A percentile compares a stretch with the other conserved stretches of the same genome.
phyloP scores from a whole-genome alignment of 75 land plant species.

The Ceratopteris richardii region DNA sequence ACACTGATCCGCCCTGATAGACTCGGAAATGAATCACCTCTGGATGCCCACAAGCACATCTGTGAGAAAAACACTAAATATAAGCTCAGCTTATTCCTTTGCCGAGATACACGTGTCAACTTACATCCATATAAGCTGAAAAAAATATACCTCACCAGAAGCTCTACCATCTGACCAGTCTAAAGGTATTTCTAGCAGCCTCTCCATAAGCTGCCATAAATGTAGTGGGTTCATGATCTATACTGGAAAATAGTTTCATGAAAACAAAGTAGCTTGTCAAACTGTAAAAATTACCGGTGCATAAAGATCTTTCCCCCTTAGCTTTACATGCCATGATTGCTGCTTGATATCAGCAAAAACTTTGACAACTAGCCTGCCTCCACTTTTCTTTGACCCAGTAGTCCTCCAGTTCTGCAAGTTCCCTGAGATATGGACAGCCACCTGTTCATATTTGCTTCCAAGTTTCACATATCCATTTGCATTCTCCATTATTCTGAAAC shows the following conservation, averaged over 20 bases:
- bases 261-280: too few relatives aligned
- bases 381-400: slow-evolving; percentile 26
- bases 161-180: slow-evolving; percentile 74
- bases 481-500: slow-evolving; percentile 70
- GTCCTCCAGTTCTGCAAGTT: slow-evolving; percentile 76
- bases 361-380: slow-evolving; percentile 73
- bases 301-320: slow-evolving; percentile 57
- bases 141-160: slow-evolving; percentile 66
- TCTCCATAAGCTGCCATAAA: slow-evolving; percentile 73
- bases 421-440: slow-evolving; percentile 74
- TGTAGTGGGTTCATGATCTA: too few relatives aligned
- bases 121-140: too few relatives aligned
- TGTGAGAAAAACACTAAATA: slow-evolving; percentile 18
- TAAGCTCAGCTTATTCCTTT: too few relatives aligned
- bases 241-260: too few relatives aligned
- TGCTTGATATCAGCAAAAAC: slow-evolving; percentile 67
- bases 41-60: slow-evolving; percentile 89
- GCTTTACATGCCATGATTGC: slow-evolving; percentile 85
- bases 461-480: slow-evolving; percentile 64
- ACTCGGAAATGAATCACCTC: slow-evolving; percentile 81
- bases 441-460: slow-evolving; percentile 51
- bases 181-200: slow-evolving; percentile 83
- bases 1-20: slow-evolving; percentile 86
- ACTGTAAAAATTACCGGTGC: slow-evolving; percentile 57
- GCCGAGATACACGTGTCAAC: too few relatives aligned